Conservation (phyloP, 352 stramenopile genomes). For the Phytopythium delawarense region DNA sequence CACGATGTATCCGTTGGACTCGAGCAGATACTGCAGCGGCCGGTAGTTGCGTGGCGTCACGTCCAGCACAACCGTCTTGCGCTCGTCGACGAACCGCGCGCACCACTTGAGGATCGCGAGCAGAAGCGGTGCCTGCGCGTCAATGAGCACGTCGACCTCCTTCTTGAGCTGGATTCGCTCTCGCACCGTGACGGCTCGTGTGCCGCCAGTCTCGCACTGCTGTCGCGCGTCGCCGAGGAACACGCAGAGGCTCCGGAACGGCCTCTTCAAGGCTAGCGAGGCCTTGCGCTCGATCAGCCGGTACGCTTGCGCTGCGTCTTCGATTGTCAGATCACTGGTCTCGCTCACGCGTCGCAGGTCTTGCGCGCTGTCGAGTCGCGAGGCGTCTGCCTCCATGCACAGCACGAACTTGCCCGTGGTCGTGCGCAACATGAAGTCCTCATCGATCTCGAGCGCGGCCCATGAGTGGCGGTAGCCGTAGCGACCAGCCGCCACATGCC, state of each 20-base stretch:
- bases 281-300: conserved; percentile 50
- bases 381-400: conserved; percentile 61
- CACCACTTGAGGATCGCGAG: conserved; percentile 60
- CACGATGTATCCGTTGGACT: conserved; percentile 43
- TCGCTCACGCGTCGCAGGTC: conserved; percentile 29
- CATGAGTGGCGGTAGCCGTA: conserved; percentile 69
- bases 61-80: conserved; percentile 54
- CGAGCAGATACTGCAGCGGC: conserved; percentile 34
- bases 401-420: conserved; percentile 63
- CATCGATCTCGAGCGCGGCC: conserved; percentile 37
- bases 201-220: conserved; percentile 45
- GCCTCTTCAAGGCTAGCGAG: conserved; percentile 31
- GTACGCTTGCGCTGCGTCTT: conserved; percentile 61
- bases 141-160: conserved; percentile 67
- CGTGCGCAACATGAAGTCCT: conserved; percentile 49
- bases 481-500: conserved; percentile 39
- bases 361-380: conserved; percentile 43
- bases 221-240: conserved; percentile 53
- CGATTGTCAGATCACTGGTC: conserved; percentile 42
- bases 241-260: conserved; percentile 54
- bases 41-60: conserved; percentile 51
- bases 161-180: conserved; percentile 50
- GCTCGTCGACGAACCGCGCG: conserved; percentile 37
- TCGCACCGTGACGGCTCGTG: conserved; percentile 40
- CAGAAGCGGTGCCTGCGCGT: conserved; percentile 50